Evolutionary conservation across 2,329 filamentous ascomycete species (phyloP).

Genomic region (Cordyceps fumosorosea): DNA sequence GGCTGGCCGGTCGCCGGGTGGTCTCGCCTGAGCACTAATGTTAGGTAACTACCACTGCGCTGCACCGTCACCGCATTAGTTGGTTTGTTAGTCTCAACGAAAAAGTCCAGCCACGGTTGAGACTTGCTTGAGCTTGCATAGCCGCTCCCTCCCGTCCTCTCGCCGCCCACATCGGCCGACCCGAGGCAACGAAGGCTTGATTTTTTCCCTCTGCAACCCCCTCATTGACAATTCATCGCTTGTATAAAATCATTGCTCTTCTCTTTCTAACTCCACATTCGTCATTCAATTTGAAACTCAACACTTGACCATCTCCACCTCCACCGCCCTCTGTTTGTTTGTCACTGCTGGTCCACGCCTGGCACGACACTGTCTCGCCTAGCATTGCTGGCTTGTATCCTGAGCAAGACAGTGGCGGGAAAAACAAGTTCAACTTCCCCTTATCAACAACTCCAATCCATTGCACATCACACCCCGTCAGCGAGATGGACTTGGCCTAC

Average conservation of each 20-base stretch:
- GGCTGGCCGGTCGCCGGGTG: not conserved
- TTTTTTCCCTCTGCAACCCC: not conserved
- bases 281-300: not conserved
- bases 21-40: not conserved
- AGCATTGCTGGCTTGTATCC: not conserved
- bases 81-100: no score
- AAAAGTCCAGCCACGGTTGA: not conserved
- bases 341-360: not conserved
- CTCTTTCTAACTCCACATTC: not conserved
- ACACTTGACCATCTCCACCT: not conserved
- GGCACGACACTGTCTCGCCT: not conserved
- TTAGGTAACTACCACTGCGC: not conserved
- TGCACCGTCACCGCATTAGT: not conserved
- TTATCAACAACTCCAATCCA: not conserved
- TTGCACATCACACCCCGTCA: not conserved
- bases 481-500: slow-evolving; percentile 53
- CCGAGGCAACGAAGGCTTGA: slow-evolving; percentile 1
- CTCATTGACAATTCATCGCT: not conserved
- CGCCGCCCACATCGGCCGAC: slow-evolving; percentile 8
- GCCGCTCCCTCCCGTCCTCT: not conserved
- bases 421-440: not conserved
- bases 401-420: not conserved
- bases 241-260: not conserved
- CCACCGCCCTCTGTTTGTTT: slow-evolving; percentile 3
- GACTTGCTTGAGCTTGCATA: not conserved